Percentiles rank a stretch among this genome's conserved stretches.
These are phyloP conservation scores for Hyaloscypha bicolor DNA, from an alignment of 495 filamentous ascomycete genomes.

Conservation along the genomic window DNA sequence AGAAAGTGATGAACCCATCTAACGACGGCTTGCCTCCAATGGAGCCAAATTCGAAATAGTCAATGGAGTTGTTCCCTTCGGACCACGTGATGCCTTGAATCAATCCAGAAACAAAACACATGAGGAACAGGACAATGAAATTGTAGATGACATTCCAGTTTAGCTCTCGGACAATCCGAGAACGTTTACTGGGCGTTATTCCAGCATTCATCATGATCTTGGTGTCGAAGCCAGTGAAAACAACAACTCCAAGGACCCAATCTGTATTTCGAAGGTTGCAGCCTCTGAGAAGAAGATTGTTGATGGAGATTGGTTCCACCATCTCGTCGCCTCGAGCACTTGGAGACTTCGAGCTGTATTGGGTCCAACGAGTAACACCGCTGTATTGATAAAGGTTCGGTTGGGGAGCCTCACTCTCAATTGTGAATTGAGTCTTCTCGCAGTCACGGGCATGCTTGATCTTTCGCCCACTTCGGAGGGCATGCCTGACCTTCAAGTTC, in stretches of 20 bases:
- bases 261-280: constrained; percentile 95
- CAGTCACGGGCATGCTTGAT: constrained; percentile 92
- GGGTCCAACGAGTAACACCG: constrained; percentile 84
- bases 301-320: constrained; percentile 92
- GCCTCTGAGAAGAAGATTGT: constrained; percentile 91
- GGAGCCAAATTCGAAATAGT: constrained; percentile 86
- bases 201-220: constrained; percentile 99
- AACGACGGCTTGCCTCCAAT: constrained; percentile 76
- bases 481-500: constrained; percentile 93
- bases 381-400: constrained; percentile 94
- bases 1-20: constrained; percentile 94
- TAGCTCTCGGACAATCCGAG: constrained; percentile 85
- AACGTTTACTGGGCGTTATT: constrained; percentile 92
- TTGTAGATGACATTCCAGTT: constrained; percentile 99
- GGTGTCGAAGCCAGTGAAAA: constrained; percentile 95
- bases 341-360: constrained; percentile 64
- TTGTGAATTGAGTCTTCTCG: constrained; percentile 80
- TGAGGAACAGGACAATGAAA: constrained; percentile 84
- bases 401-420: constrained; percentile 92
- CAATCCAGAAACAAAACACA: constrained; percentile 87
- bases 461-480: constrained; percentile 79
- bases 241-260: constrained; percentile 93
- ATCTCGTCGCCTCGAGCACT: constrained; percentile 66
- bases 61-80: constrained; percentile 68
- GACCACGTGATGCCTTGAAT: constrained; percentile 84